Evolutionary conservation across 2,329 filamentous ascomycete genomes (phyloP), one percentile per base, ranked within the genome.

Genomic region (Daldinia eschscholtzii): DNA sequence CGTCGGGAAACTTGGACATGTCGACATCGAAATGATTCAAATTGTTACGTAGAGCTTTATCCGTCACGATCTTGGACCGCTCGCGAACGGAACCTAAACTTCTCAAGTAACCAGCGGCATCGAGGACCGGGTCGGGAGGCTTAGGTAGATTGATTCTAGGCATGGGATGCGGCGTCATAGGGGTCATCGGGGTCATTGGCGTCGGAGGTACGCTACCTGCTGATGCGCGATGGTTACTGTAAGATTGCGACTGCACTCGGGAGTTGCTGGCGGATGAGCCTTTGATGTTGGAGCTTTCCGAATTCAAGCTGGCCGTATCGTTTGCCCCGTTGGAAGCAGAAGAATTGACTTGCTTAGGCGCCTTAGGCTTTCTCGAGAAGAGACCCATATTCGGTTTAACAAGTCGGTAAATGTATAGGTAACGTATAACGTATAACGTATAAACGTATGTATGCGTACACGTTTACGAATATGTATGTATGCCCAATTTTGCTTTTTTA

Each of bases 31-130:
- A 98, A 79, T 98, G 94, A 74, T 88, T 88, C 69, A 97, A 86
- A 74, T 92, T 86, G 77, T 97, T 93, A 72, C 85, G 86, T 76
- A 92, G 85, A 9, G 94, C 93, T 83, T 92, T 94, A 70, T 92
- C 88, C 68, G 93, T 86, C 59, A 97, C 85, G 72, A 95, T 83
- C 75, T 83, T 88, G 77, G 88, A 91, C 70, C 94, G 85, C 76
- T 98, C 93, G 70, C 96, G 88, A 28, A 99, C 93, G 30, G 96
- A 90, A 76, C 93, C 90, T 76, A 98, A 89, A 82, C 94, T 98
- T 78, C 93, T 90, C 76, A 99, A 87, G 81, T 98, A 98, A 68
- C 91, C 94, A 26, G 92, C 93, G 20, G 95, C 94, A 79, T 98
- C 93, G 74, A 95, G 85, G 70, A 91, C 87, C 76, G 95, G 94